Percentiles rank a stretch among this genome's conserved stretches.
Conservation (phyloP, 225 moss, liverwort and hornwort genomes). For the Ulota crispa region DNA sequence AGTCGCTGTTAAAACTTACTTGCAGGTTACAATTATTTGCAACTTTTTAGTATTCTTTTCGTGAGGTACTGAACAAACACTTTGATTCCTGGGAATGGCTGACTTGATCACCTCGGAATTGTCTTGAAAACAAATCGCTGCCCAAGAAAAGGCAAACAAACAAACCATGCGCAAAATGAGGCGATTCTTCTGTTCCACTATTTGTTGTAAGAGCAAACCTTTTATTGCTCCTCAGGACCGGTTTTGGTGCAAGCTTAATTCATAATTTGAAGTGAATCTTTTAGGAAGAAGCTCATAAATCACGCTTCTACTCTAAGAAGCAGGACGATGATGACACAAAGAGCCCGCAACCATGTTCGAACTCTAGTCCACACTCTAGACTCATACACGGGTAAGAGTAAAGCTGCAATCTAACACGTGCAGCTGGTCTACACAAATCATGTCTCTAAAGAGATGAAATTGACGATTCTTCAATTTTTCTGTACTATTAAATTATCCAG, state of each 20-base stretch:
- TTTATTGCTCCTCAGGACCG: not conserved
- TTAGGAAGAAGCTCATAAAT: not conserved
- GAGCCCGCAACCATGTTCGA: not conserved
- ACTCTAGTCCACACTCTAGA: not conserved
- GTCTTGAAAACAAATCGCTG: not conserved
- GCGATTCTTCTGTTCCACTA: not conserved
- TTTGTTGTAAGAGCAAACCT: not conserved
- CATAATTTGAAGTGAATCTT: no score
- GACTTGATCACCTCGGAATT: constrained; percentile 6
- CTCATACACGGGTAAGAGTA: not conserved
- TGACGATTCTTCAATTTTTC: not conserved
- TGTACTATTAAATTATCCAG: not conserved
- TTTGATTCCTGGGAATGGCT: not conserved
- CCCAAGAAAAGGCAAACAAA: not conserved
- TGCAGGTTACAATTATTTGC: not conserved
- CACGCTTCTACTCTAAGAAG: not conserved
- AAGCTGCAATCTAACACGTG: not conserved
- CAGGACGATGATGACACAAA: not conserved
- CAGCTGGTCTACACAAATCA: not conserved
- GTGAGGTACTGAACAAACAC: constrained; percentile 1
- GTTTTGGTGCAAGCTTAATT: not conserved
- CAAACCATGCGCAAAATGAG: not conserved
- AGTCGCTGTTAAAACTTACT: not conserved
- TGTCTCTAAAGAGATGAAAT: not conserved
- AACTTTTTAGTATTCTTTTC: not conserved